Evolutionary conservation across 2,329 filamentous ascomycete genomes (phyloP), one percentile per base, ranked within the genome.

Genomic region (Thielaviopsis punctulata): DNA sequence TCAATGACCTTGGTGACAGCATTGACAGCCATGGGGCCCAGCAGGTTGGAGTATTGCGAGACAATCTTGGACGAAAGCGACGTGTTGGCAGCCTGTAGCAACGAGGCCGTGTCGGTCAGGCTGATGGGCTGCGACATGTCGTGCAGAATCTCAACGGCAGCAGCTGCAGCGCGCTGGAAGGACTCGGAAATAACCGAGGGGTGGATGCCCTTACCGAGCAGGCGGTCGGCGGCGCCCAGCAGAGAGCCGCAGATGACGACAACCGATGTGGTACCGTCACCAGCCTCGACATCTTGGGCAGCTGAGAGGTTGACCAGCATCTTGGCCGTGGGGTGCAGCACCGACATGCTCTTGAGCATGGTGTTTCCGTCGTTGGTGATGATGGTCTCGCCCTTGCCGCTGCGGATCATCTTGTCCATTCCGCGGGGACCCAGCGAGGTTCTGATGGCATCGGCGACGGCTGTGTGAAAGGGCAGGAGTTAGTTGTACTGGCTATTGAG

Each of bases 351-450:
- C 72, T 86, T 94, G 64, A 98, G 73, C 90, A 98, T 98, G 54
- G 92, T 98, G 73, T 93, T 94, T 67, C 92, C 92, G 70, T 98
- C 92, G 74, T 98, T 98, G 64, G 92, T 98, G 71, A 98, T 98
- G 67, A 96, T 92, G 54, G 89, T 95, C 69, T 94, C 86, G 70
- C 90, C 92, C 72, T 87, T 95, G 66, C 88, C 86, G 56, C 84
- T 93, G 74, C 93, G 85, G 62, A 98, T 96, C 89, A 95, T 95
- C 75, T 95, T 95, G 73, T 95, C 89, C 89, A 95, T 95, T 65
- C 92, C 92, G 68, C 92, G 82, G 59, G 92, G 92, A 58, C 92
- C 92, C 60, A 98, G 76, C 57, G 92, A 96, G 24, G 90, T 96
- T 74, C 92, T 79, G 66, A 98, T 93, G 60, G 92, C 92, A 78